A percentile compares a stretch with the other conserved stretches of the same genome.
Evolutionary conservation across 345 rosid species (phyloP).

Genomic region (Stellera chamaejasme): DNA sequence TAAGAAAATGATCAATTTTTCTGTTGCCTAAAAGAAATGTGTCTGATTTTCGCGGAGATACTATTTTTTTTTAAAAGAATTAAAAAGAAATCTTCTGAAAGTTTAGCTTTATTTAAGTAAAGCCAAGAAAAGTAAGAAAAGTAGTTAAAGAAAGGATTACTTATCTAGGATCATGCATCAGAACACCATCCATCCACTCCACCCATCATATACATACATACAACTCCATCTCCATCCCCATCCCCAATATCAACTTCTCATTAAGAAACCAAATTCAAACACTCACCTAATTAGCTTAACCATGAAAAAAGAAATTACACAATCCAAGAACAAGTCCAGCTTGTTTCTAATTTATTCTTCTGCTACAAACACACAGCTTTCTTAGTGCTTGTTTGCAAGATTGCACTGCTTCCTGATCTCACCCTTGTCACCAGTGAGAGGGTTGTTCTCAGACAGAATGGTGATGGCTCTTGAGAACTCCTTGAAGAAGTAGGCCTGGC

Average conservation of each 20-base stretch:
- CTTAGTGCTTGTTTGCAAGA: constrained; percentile 67
- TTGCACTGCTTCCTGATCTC: constrained; percentile 92
- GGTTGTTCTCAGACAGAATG: constrained; percentile 85
- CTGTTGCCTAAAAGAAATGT: too few species aligned
- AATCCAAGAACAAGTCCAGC: constrained; percentile 1
- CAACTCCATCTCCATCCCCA: constrained; percentile 18
- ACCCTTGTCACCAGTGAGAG: constrained; percentile 81
- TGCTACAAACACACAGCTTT: constrained; percentile 4
- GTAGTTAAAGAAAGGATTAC: too few species aligned
- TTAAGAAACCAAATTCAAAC: constrained; percentile 3
- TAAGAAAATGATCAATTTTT: too few species aligned
- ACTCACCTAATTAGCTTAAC: background rate
- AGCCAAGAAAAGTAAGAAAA: too few species aligned
- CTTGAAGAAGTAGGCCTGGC: constrained; percentile 86
- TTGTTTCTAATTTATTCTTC: constrained; percentile 25
- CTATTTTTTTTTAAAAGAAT: too few species aligned
- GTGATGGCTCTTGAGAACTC: constrained; percentile 85
- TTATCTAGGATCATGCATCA: constrained; percentile 13
- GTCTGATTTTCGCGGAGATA: too few species aligned
- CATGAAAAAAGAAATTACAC: constrained; percentile 1
- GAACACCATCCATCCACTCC: constrained; percentile 13
- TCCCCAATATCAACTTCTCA: constrained; percentile 8
- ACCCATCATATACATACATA: constrained; percentile 14
- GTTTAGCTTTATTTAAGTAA: too few species aligned
- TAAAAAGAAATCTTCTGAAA: too few species aligned